These are phyloP conservation scores for Chamaecrista fasciculata DNA, from an alignment of 306 rosid genomes.

Conservation along the genomic window DNA sequence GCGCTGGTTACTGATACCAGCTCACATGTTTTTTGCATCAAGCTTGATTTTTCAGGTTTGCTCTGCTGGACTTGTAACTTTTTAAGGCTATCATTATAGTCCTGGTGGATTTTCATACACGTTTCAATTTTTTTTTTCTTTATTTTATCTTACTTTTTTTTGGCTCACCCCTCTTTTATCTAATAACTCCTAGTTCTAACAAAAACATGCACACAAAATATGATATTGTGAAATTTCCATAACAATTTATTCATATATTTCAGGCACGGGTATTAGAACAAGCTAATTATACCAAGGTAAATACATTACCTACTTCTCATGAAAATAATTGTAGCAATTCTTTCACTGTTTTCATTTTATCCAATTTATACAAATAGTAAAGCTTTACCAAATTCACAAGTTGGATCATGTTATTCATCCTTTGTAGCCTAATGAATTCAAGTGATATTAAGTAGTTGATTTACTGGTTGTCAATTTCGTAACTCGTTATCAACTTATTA, in stretches of 20 bases:
- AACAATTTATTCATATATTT: constrained; percentile 31
- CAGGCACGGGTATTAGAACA: constrained; percentile 71
- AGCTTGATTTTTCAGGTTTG: constrained; percentile 81
- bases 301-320: not conserved
- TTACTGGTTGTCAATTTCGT: not conserved
- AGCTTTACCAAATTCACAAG: not conserved
- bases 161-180: not conserved
- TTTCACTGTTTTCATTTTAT: constrained; percentile 9
- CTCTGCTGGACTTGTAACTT: constrained; percentile 18
- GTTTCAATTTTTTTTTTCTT: not conserved
- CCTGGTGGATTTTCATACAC: constrained; percentile 19
- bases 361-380: not conserved
- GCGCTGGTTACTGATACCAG: constrained; percentile 70
- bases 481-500: not conserved
- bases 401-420: constrained; percentile 13
- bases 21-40: constrained; percentile 62
- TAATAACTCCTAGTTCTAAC: not conserved
- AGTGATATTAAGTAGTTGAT: not conserved
- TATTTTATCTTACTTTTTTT: constrained; percentile 5
- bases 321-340: constrained; percentile 13
- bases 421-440: not conserved
- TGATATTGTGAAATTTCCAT: constrained; percentile 21
- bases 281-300: constrained; percentile 89
- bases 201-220: not conserved
- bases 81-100: not conserved